Evolutionary conservation across 2,329 filamentous ascomycete species (phyloP).

Genomic region (Colletotrichum theobromicola): DNA sequence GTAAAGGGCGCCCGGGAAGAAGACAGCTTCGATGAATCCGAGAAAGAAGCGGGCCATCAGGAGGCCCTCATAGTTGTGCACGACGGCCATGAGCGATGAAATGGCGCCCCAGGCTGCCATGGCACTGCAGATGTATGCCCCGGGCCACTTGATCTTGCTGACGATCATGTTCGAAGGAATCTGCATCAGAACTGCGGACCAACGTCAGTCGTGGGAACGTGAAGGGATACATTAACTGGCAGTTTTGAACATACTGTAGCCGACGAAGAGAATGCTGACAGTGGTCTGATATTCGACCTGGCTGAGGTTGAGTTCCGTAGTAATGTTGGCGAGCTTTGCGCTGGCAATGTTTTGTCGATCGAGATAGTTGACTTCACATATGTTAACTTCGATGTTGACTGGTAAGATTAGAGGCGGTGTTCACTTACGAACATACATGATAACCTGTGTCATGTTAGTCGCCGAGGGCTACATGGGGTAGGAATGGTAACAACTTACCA

Average conservation of each 20-base stretch:
- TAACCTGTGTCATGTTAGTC: not conserved
- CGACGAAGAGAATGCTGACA: constrained; percentile 38
- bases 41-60: constrained; percentile 23
- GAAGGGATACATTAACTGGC: no score
- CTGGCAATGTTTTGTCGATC: constrained; percentile 36
- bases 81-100: constrained; percentile 44
- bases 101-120: constrained; percentile 29
- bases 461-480: rapidly evolving
- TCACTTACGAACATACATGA: constrained; percentile 29
- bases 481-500: not conserved
- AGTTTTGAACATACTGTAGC: no score
- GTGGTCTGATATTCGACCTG: constrained; percentile 42
- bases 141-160: constrained; percentile 23
- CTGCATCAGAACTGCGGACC: constrained; percentile 32
- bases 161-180: constrained; percentile 39
- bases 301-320: constrained; percentile 33
- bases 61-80: constrained; percentile 47
- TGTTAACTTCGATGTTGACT: not conserved
- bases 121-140: constrained; percentile 25
- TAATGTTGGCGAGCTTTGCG: constrained; percentile 34
- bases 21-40: constrained; percentile 20
- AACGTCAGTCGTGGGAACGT: not conserved
- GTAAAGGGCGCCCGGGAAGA: constrained; percentile 49
- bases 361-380: constrained; percentile 26
- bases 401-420: rapidly evolving